Conservation (phyloP, 106 monocot species). For the Dendrobium catenatum region DNA sequence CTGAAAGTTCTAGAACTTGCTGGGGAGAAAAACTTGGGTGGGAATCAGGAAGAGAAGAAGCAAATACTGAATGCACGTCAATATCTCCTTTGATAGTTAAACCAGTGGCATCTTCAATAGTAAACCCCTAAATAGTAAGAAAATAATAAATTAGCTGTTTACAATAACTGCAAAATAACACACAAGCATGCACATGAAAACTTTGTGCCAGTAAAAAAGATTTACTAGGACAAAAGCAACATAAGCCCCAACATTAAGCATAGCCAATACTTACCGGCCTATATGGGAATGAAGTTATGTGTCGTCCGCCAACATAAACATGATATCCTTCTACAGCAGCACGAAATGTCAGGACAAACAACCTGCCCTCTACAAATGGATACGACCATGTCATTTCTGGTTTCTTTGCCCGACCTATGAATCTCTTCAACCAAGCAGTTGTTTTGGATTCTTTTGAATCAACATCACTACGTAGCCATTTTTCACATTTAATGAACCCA, state of each 20-base stretch:
- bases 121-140: constrained; percentile 55
- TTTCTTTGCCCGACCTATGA: constrained; percentile 89
- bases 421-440: constrained; percentile 79
- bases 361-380: constrained; percentile 70
- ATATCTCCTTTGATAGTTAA: constrained; percentile 80
- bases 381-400: constrained; percentile 91
- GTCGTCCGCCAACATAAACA: constrained; percentile 65
- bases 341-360: constrained; percentile 78
- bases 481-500: constrained; percentile 87
- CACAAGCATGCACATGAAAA: too few relatives aligned
- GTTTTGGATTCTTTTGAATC: constrained; percentile 86
- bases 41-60: constrained; percentile 71
- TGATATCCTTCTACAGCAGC: constrained; percentile 93
- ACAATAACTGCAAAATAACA: neutral
- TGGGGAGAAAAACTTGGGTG: constrained; percentile 95
- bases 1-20: constrained; percentile 74
- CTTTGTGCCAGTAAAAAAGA: too few relatives aligned
- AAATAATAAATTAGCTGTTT: neutral
- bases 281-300: constrained; percentile 84
- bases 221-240: neutral
- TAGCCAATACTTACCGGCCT: constrained; percentile 35
- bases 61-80: constrained; percentile 82
- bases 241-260: neutral
- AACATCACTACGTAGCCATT: constrained; percentile 73
- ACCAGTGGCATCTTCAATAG: constrained; percentile 98